Base-by-base conservation (phyloP, 2,329 filamentous ascomycete species). In the Dothidotthia symphoricarpi region DNA sequence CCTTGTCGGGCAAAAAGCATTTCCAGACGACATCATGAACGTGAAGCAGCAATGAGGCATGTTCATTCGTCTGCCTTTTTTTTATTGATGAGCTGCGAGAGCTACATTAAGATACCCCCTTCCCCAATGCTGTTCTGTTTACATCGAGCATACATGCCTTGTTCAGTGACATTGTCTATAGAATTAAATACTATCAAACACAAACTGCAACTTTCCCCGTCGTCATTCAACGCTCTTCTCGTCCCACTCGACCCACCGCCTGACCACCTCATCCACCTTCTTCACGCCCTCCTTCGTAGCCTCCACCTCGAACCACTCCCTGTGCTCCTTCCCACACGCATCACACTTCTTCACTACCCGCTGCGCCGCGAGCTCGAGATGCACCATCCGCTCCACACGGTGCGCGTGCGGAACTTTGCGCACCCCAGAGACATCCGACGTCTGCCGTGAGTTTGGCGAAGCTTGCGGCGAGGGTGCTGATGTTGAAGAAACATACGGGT, bases 241-340 rank as follows among this genome's bases (percentile, higher is more conserved):
- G 36, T 85, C 86, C 88, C 90, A 97, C 9, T 79, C 78, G 7
- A 90, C 82, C 93, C 93, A 98, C 49, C 88, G 72, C 59, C 83
- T 80, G 27, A 95, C 82, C 42, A 89, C 80, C 49, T 86, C 81
- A 67, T 87, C 83, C 8, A 87, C 78, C 16, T 60, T 75, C 43
- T 75, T 79, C 3, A 97, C 75, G 0, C 83, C 86, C 17, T 83
- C 76, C 48, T 82, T 78, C 15, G 74, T 83, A 0, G 87, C 86
- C 45, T 87, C 81, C 1, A 96, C 82, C 69, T 94, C 86, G 63
- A 98, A 98, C 91, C 91, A 98, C 70, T 98, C 93, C 35, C 84
- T 75, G 66, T 98, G 93, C 55, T 88, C 83, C 58, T 82, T 83
- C 2, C 89, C 89, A 61, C 93, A 98, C 1, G 81, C 77, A 4